Evolutionary conservation across 2,329 filamentous ascomycete genomes (phyloP).

Genomic region (Verticillium nonalfalfae): DNA sequence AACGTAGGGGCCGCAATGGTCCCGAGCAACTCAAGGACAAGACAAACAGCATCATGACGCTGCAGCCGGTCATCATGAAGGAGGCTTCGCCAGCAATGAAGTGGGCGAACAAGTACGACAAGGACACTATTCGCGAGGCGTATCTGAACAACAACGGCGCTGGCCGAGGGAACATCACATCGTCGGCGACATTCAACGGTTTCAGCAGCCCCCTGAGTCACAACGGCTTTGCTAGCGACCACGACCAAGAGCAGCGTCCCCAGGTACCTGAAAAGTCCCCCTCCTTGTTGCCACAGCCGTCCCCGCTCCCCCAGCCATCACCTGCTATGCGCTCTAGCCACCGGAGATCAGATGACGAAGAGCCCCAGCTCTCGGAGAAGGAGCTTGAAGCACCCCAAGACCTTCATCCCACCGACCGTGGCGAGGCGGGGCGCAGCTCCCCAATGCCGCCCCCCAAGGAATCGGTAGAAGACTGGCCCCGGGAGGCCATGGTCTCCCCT

Average conservation of each 20-base stretch:
- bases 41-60: constrained; percentile 83
- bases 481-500: constrained; percentile 31
- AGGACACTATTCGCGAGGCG: constrained; percentile 75
- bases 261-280: constrained; percentile 35
- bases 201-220: constrained; percentile 16
- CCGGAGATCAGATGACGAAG: constrained; percentile 9
- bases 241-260: constrained; percentile 21
- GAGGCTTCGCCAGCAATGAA: constrained; percentile 93
- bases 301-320: constrained; percentile 16
- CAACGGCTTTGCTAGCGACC: constrained; percentile 26
- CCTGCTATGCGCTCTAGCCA: constrained; percentile 5
- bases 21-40: constrained; percentile 56
- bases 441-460: constrained; percentile 31
- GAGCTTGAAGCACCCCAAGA: constrained; percentile 25
- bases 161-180: constrained; percentile 56
- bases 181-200: constrained; percentile 36
- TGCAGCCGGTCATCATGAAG: constrained; percentile 76
- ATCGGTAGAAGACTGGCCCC: constrained; percentile 23
- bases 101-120: constrained; percentile 94
- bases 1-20: constrained; percentile 49
- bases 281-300: constrained; percentile 17
- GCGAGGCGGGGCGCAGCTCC: constrained; percentile 21
- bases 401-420: constrained; percentile 27
- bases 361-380: constrained; percentile 26
- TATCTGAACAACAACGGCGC: constrained; percentile 71